phyloP scores from a whole-genome alignment of 371 early-diverging fungal species.

The Apophysomyces ossiformis region DNA sequence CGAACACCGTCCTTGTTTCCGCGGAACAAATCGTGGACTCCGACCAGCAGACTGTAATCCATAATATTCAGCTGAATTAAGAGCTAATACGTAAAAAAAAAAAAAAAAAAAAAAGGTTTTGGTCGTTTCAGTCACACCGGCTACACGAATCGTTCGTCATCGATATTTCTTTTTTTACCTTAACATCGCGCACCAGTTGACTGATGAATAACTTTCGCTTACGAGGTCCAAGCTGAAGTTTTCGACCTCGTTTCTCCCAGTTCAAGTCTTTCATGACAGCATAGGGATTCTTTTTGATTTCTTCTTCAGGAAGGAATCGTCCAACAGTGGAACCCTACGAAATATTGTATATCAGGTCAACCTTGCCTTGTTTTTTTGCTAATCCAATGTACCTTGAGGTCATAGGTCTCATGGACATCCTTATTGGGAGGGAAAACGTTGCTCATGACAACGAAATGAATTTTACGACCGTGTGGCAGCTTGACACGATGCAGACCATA shows the following conservation, averaged over 20 bases:
- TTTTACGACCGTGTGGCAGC: conserved; percentile 88
- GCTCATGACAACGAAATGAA: conserved; percentile 99
- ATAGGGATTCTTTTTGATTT: conserved; percentile 75
- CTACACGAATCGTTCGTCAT: conserved; percentile 18
- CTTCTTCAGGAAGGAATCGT: conserved; percentile 78
- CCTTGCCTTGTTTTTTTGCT: neutral
- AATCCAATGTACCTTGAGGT: conserved; percentile 75
- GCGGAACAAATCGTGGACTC: conserved; percentile 84
- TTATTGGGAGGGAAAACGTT: conserved; percentile 96
- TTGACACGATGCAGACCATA: conserved; percentile 97
- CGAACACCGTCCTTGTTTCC: conserved; percentile 91
- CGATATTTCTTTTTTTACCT: conserved; percentile 32
- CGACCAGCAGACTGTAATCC: conserved; percentile 93
- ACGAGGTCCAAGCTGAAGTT: conserved; percentile 83
- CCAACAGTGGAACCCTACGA: conserved; percentile 79
- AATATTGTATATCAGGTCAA: neutral
- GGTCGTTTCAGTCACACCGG: conserved; percentile 65
- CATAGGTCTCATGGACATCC: conserved; percentile 96
- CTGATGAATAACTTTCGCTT: conserved; percentile 82
- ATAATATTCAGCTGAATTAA: conserved; percentile 81
- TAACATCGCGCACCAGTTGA: conserved; percentile 89
- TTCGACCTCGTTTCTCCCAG: conserved; percentile 81
- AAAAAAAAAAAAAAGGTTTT: neutral
- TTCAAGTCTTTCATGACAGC: conserved; percentile 96
- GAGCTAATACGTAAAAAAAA: conserved; percentile 71